A percentile compares a stretch with the other conserved stretches of the same genome.
Conservation (phyloP, 1,284 basidiomycete species). For the Ustilago vetiveriae region DNA sequence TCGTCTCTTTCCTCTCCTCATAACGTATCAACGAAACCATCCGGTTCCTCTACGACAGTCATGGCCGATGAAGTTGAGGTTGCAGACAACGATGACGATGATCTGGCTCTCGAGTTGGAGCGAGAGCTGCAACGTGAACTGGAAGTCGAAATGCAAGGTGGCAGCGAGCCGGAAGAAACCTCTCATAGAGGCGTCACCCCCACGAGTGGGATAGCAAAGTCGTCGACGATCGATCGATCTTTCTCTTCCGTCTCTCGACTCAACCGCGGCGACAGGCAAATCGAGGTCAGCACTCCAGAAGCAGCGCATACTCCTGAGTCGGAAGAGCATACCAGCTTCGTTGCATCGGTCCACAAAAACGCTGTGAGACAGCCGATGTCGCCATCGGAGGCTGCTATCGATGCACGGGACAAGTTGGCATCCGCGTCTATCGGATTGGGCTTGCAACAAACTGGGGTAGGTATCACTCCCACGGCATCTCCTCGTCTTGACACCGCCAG, state of each 20-base stretch:
- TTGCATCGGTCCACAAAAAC: background rate
- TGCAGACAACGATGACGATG: constrained; percentile 25
- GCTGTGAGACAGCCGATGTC: constrained; percentile 1
- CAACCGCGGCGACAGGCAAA: constrained; percentile 6
- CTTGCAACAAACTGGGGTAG: constrained; percentile 27
- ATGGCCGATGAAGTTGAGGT: background rate
- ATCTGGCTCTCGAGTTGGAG: constrained; percentile 39
- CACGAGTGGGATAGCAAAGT: background rate
- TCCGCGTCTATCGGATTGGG: constrained; percentile 37
- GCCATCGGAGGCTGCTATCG: background rate
- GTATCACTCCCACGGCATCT: constrained; percentile 36
- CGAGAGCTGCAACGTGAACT: constrained; percentile 37
- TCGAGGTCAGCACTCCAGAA: constrained; percentile 30
- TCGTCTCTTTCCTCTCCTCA: background rate
- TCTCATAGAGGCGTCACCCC: background rate
- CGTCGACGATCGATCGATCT: constrained; percentile 2
- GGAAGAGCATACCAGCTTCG: background rate
- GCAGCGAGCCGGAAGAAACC: constrained; percentile 1
- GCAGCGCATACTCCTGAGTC: constrained; percentile 35
- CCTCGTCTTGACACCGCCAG: constrained; percentile 25
- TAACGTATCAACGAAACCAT: background rate
- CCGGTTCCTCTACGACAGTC: background rate
- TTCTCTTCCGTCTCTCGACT: constrained; percentile 34
- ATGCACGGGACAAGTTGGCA: background rate
- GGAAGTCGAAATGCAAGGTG: constrained; percentile 26